Percentiles rank a stretch among this genome's conserved stretches.
phyloP scores from a whole-genome alignment of 768 basidiomycete species.

The Mycena kentingensis region DNA sequence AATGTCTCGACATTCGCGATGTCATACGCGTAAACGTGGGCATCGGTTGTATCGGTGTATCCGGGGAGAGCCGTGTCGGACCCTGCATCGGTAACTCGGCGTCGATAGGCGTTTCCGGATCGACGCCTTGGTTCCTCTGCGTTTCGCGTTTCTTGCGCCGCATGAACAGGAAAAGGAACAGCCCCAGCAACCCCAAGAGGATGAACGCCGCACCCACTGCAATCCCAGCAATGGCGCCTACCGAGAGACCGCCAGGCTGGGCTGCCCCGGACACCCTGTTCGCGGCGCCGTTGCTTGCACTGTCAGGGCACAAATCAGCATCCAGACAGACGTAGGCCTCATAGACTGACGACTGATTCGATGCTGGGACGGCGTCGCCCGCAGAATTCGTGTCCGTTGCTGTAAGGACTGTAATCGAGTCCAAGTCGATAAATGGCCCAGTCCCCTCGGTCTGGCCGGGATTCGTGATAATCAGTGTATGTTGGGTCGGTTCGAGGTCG shows the following conservation, averaged over 20 bases:
- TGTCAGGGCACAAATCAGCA: slow-evolving; percentile 2
- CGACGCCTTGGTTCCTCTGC: slow-evolving; percentile 4
- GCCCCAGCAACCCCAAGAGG: slow-evolving; percentile 13
- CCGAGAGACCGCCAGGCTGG: slow-evolving; percentile 4
- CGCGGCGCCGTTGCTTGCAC: neutral
- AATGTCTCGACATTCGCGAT: slow-evolving; percentile 27
- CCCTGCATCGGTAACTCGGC: slow-evolving; percentile 28
- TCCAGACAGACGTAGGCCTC: neutral
- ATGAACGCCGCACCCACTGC: neutral
- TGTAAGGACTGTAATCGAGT: slow-evolving; percentile 42
- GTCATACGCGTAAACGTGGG: slow-evolving; percentile 14
- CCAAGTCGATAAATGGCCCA: slow-evolving; percentile 47
- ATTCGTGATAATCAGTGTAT: slow-evolving; percentile 40
- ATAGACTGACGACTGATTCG: slow-evolving; percentile 11
- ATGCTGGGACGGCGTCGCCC: neutral
- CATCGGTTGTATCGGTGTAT: slow-evolving; percentile 19
- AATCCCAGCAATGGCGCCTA: slow-evolving; percentile 14
- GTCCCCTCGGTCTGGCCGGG: slow-evolving; percentile 32
- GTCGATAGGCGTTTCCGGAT: slow-evolving; percentile 19
- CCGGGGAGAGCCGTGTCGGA: slow-evolving; percentile 16
- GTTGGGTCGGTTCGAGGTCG: slow-evolving; percentile 39
- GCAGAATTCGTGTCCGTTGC: slow-evolving; percentile 12
- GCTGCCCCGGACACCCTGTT: neutral
- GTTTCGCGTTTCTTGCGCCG: slow-evolving; percentile 27
- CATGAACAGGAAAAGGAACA: slow-evolving; percentile 31